These are phyloP conservation scores for Penicillium sp. DNA, from an alignment of 2,329 filamentous ascomycete genomes.

Conservation along the genomic window DNA sequence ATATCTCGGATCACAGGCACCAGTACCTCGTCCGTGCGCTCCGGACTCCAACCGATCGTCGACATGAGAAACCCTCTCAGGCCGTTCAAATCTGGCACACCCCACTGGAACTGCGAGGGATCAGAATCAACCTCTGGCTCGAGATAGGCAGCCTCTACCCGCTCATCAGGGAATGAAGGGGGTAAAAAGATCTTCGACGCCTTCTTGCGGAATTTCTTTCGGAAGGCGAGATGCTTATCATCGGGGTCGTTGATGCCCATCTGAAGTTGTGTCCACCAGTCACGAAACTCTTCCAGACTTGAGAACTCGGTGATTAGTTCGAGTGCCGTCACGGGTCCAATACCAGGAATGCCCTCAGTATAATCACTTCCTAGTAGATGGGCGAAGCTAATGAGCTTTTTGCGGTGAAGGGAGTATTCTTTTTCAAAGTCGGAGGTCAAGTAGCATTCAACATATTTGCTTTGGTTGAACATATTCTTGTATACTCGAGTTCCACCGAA, in stretches of 20 bases:
- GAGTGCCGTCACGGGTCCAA: constrained; percentile 90
- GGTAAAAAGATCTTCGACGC: constrained; percentile 85
- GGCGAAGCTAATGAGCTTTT: constrained; percentile 84
- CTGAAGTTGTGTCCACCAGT: constrained; percentile 86
- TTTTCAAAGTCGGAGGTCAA: constrained; percentile 78
- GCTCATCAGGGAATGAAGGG: constrained; percentile 71
- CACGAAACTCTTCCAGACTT: constrained; percentile 69
- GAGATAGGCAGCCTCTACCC: constrained; percentile 81
- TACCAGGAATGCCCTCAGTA: constrained; percentile 84
- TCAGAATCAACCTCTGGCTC: constrained; percentile 81
- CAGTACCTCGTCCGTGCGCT: constrained; percentile 91
- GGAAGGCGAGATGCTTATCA: constrained; percentile 65
- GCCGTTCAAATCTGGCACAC: constrained; percentile 86
- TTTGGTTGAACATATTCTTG: constrained; percentile 99
- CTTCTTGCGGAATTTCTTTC: constrained; percentile 84
- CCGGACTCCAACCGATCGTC: constrained; percentile 89
- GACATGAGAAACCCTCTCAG: constrained; percentile 81
- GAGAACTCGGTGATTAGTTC: constrained; percentile 93
- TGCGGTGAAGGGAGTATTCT: constrained; percentile 83
- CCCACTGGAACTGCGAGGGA: constrained; percentile 86
- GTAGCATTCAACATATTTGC: constrained; percentile 98
- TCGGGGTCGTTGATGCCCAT: constrained; percentile 59
- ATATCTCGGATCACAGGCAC: constrained; percentile 95
- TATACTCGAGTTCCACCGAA: constrained; percentile 96
- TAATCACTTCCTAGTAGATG: constrained; percentile 94